Conservation (phyloP, 2,329 filamentous ascomycete genomes). For the Coniochaeta hoffmannii region DNA sequence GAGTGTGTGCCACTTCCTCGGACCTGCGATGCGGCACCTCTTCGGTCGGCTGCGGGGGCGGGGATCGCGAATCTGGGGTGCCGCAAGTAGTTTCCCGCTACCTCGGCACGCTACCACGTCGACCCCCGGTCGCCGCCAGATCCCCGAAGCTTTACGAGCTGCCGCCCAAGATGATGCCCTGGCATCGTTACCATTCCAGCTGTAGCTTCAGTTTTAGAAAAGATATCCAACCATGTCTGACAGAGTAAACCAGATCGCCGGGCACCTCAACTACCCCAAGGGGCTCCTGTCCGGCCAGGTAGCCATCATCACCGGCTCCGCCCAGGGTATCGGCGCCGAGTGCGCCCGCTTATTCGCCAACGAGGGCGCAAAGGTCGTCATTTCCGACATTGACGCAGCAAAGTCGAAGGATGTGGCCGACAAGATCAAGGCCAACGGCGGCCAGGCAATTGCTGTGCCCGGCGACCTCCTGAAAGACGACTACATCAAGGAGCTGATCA, state of each 20-base stretch:
- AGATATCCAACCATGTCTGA: slow-evolving; percentile 35
- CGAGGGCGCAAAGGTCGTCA: slow-evolving; percentile 76
- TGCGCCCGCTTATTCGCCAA: slow-evolving; percentile 75
- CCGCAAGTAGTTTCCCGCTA: slow-evolving; percentile 3
- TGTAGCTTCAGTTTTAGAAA: not conserved
- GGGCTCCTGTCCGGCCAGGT: slow-evolving; percentile 73
- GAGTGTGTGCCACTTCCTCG: not conserved
- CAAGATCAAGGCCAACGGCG: slow-evolving; percentile 59
- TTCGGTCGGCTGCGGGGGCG: not conserved
- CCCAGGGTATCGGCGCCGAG: slow-evolving; percentile 85
- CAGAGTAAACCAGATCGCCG: slow-evolving; percentile 63
- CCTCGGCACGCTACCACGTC: slow-evolving; percentile 2
- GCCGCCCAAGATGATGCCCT: not conserved
- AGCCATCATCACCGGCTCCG: slow-evolving; percentile 81
- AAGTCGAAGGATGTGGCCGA: slow-evolving; percentile 64
- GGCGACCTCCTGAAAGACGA: slow-evolving; percentile 68
- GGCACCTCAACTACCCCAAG: slow-evolving; percentile 74
- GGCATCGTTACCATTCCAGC: not conserved
- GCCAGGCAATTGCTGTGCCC: slow-evolving; percentile 62
- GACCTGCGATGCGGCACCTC: not conserved
- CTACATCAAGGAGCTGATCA: slow-evolving; percentile 67
- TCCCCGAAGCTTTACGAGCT: not conserved
- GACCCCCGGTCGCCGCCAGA: not conserved
- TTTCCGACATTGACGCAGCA: slow-evolving; percentile 74
- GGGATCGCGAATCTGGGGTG: not conserved